These are phyloP conservation scores for Solanum aculeatissimum DNA, from an alignment of 305 asterid genomes.

Conservation along the genomic window DNA sequence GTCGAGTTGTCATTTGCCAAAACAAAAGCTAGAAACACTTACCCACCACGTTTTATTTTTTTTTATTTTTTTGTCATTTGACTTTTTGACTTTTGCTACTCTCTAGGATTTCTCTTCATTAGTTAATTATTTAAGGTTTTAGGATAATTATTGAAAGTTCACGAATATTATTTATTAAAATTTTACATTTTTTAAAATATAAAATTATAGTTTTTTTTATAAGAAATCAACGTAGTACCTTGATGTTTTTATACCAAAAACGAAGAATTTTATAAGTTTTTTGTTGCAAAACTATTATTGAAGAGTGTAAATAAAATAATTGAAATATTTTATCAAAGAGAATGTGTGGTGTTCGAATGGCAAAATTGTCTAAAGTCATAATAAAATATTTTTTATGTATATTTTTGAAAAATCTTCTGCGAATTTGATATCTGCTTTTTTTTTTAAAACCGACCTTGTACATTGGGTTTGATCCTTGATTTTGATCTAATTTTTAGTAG, in stretches of 20 bases:
- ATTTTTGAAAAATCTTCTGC: background rate
- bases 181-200: no score
- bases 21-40: background rate
- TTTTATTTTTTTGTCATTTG: background rate
- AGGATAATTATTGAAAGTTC: no score
- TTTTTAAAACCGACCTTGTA: background rate
- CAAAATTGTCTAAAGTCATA: background rate
- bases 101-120: background rate
- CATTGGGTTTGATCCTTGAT: no score
- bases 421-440: no score
- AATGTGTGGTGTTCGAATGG: background rate
- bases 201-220: background rate
- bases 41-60: background rate
- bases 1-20: background rate
- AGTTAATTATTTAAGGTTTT: no score
- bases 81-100: background rate
- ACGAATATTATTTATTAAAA: no score
- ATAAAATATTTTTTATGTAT: background rate
- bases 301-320: background rate
- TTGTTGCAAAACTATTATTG: background rate
- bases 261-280: rapidly evolving
- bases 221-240: background rate
- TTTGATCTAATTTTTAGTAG: no score
- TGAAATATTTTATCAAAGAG: background rate
- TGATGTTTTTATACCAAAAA: background rate